These are phyloP conservation scores for Vigna nakashimae DNA, from an alignment of 306 rosid genomes.

Conservation along the genomic window DNA sequence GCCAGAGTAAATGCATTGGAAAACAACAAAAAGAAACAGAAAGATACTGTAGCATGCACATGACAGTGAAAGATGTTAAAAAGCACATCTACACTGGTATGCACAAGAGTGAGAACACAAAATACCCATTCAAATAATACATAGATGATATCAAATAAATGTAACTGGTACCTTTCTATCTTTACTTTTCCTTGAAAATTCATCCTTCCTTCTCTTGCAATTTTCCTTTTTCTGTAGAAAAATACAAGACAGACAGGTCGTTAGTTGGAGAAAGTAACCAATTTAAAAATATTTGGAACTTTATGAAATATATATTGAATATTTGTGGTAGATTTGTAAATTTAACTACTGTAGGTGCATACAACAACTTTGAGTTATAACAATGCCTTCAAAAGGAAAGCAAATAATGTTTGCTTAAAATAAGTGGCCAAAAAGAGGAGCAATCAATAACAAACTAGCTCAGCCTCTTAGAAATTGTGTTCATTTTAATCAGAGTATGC, in stretches of 20 bases:
- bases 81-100: not conserved
- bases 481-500: not conserved
- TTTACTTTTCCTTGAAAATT: conserved; percentile 59
- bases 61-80: conserved; percentile 3
- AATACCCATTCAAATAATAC: not conserved
- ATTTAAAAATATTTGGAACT: not conserved
- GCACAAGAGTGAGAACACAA: conserved; percentile 8
- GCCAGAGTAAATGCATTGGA: not conserved
- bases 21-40: not conserved
- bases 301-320: not conserved
- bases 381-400: not conserved
- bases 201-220: conserved; percentile 81
- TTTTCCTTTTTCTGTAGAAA: conserved; percentile 63
- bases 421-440: not conserved
- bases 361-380: conserved; percentile 3
- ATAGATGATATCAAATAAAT: conserved; percentile 1
- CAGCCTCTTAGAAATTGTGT: not conserved
- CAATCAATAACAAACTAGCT: not conserved
- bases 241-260: not conserved
- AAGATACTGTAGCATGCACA: not conserved
- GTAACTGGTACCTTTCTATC: conserved; percentile 63
- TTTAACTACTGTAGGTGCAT: not conserved
- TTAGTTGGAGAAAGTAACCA: not conserved
- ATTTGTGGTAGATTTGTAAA: not conserved
- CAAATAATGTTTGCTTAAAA: not conserved